Conservation (phyloP, 768 basidiomycete species). For the Amanita brunnescens region DNA sequence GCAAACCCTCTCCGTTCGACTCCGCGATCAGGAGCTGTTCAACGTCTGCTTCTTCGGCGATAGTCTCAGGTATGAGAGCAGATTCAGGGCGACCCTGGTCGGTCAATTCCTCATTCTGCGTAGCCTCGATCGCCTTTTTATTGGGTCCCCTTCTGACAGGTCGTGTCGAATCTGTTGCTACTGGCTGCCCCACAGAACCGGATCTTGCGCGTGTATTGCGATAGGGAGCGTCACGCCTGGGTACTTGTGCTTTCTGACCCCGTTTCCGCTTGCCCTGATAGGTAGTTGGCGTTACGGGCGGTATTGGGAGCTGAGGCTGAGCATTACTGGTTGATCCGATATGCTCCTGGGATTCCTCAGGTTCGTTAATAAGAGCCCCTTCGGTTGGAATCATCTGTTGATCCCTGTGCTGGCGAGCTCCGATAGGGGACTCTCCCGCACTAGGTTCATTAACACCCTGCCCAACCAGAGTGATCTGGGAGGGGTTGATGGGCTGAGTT, state of each 20-base stretch:
- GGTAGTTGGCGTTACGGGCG: neutral
- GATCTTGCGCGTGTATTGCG: slow-evolving; percentile 26
- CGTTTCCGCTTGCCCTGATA: neutral
- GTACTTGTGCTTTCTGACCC: neutral
- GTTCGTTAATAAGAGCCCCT: neutral
- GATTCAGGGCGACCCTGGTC: neutral
- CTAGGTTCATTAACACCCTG: slow-evolving; percentile 6
- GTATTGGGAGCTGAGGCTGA: neutral
- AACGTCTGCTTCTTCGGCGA: slow-evolving; percentile 21
- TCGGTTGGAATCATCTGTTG: neutral
- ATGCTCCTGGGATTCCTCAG: neutral
- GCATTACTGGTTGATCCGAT: too few species aligned
- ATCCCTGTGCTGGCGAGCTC: neutral
- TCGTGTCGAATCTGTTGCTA: neutral
- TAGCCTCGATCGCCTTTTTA: neutral
- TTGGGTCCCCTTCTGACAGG: neutral
- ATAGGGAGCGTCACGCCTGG: slow-evolving; percentile 17
- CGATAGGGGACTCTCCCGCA: neutral
- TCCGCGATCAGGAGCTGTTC: slow-evolving; percentile 18
- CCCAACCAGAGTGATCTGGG: slow-evolving; percentile 7
- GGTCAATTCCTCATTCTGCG: neutral
- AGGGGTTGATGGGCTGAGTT: neutral
- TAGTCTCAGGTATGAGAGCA: slow-evolving; percentile 11
- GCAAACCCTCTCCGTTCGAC: slow-evolving; percentile 5
- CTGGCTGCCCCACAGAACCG: slow-evolving; percentile 22